phyloP scores from a whole-genome alignment of 2,329 filamentous ascomycete genomes.

The Paecilomyces fulvus region DNA sequence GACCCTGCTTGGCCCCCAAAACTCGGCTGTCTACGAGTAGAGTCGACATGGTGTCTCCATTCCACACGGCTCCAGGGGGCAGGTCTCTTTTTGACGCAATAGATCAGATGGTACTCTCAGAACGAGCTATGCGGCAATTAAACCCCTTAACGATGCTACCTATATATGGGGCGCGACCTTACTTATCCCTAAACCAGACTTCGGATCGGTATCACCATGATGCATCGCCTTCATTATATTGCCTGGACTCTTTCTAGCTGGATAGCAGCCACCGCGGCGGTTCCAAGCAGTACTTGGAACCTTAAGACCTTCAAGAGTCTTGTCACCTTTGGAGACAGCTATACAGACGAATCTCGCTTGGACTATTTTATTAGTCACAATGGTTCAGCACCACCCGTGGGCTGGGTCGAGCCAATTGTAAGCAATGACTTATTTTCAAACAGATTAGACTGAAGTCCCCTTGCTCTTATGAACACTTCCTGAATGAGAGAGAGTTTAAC shows the following conservation, averaged over 20 bases:
- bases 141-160: too few species aligned
- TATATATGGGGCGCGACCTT: background rate
- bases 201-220: background rate
- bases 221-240: background rate
- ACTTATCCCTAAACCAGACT: background rate
- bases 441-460: background rate
- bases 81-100: background rate
- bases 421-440: background rate
- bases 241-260: background rate
- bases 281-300: constrained; percentile 12
- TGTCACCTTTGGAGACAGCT: constrained; percentile 67
- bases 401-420: constrained; percentile 44
- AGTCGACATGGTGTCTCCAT: background rate
- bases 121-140: too few species aligned
- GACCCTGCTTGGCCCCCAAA: background rate
- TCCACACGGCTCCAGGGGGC: background rate
- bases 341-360: constrained; percentile 63
- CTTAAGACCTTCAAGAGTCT: constrained; percentile 51
- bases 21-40: background rate
- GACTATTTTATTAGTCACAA: constrained; percentile 53
- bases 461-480: background rate
- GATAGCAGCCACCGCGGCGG: background rate
- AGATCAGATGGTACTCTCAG: background rate
- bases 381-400: constrained; percentile 54
- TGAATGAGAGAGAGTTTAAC: background rate